A percentile compares a stretch with the other conserved stretches of the same genome.
Conservation (phyloP, 139 green algal species). For the Chlorella sorokiniana region DNA sequence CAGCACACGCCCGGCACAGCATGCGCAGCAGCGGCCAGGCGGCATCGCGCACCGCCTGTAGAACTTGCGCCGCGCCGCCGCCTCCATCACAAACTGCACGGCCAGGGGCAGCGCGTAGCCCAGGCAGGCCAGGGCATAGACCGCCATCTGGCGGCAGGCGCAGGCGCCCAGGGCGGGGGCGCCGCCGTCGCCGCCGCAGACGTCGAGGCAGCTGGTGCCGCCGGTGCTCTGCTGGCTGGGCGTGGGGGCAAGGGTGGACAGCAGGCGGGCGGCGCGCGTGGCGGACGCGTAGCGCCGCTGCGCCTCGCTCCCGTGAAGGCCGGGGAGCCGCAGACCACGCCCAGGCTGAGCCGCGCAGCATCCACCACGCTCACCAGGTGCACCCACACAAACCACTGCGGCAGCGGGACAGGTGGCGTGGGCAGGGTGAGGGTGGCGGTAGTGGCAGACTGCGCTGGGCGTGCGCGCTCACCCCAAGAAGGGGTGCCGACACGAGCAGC, state of each 20-base stretch:
- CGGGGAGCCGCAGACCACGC: not conserved
- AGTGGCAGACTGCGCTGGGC: not conserved
- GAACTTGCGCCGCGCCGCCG: not conserved
- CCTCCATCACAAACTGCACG: conserved; percentile 1
- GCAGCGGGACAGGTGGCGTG: not conserved
- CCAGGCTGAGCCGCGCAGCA: not conserved
- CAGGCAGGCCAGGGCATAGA: conserved; percentile 1
- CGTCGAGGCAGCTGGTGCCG: conserved; percentile 11
- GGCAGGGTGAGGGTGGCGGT: not conserved
- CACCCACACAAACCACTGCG: conserved; percentile 22
- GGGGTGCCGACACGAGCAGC: not conserved
- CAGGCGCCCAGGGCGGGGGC: not conserved
- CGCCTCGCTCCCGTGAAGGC: not conserved
- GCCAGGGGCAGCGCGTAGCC: conserved; percentile 5
- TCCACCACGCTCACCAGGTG: conserved; percentile 2
- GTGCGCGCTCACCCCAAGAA: too few species aligned
- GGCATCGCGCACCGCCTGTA: not conserved
- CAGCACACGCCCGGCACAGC: too few species aligned
- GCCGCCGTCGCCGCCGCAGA: not conserved
- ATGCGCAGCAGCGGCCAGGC: not conserved
- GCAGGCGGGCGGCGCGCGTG: not conserved
- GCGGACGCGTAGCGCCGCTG: not conserved
- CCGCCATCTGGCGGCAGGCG: conserved; percentile 10
- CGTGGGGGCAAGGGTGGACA: not conserved
- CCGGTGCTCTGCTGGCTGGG: not conserved